Evolutionary conservation across 1,284 basidiomycete genomes (phyloP).

Genomic region (Cutaneotrichosporon mucoides): DNA sequence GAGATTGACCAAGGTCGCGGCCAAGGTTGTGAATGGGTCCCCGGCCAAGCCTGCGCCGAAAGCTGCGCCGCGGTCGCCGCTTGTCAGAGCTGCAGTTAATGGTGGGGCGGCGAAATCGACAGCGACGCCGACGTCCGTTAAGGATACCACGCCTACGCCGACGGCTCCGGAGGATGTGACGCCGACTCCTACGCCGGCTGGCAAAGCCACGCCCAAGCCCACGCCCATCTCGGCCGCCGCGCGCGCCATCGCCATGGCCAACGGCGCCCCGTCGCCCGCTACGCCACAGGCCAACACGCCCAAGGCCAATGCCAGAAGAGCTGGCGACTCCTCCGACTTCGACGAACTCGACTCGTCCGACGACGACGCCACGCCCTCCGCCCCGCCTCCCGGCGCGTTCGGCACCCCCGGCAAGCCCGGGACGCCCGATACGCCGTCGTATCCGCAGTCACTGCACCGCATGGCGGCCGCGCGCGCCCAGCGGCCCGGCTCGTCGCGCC

Average conservation of each 20-base stretch:
- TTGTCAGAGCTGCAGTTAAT: neutral
- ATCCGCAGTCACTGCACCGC: constrained; percentile 25
- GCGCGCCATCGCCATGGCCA: neutral
- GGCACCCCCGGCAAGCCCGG: neutral
- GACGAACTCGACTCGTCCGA: neutral
- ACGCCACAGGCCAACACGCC: neutral
- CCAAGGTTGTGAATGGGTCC: constrained; percentile 5
- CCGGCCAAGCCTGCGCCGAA: neutral
- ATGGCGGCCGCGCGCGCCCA: constrained; percentile 26
- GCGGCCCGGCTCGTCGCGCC: constrained; percentile 35
- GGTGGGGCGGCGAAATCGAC: too few species aligned
- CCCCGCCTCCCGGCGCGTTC: neutral
- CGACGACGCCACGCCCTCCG: neutral
- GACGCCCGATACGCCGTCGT: constrained; percentile 10
- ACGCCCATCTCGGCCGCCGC: neutral
- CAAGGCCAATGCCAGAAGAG: too few species aligned
- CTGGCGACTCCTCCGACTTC: too few species aligned
- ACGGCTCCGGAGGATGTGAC: too few species aligned
- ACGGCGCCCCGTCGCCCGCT: neutral
- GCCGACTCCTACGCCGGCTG: too few species aligned
- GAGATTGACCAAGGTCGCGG: constrained; percentile 18
- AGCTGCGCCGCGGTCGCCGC: neutral
- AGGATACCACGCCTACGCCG: too few species aligned
- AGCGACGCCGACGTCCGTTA: too few species aligned
- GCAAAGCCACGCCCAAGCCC: neutral